Evolutionary conservation across 2,329 filamentous ascomycete genomes (phyloP), one percentile per base, ranked within the genome.

Genomic region (Mariannaea elegans): DNA sequence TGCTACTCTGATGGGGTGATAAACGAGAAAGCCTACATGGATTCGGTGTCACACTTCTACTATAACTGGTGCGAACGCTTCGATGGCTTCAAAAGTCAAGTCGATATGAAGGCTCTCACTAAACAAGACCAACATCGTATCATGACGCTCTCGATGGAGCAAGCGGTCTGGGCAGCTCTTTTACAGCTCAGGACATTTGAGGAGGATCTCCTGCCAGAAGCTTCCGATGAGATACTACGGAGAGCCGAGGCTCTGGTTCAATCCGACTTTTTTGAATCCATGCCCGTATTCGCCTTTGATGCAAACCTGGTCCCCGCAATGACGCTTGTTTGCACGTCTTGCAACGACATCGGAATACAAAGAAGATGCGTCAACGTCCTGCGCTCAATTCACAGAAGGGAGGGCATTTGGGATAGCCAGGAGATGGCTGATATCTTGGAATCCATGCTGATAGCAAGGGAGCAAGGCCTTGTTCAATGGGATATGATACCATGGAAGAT

Each of bases 391-490:
- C 42, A 58, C 9, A 38, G 66, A 10, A 46, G 67, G 10, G 68
- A 70, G 21, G 66, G 68, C 0, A 54, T 70, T 1, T 70, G 67
- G 66, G 68, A 70, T 27, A 70, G 66, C 32, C 56, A 59, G 41
- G 67, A 70, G 5, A 54, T 69, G 16, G 63, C 59, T 0, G 51
- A 56, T 21, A 54, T 67, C 19, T 13, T 63, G 3, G 64, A 65
- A 19, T 50, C 66, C 36, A 44, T 62, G 49, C 36, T 66, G 4
- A 52, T 39, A 13, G 55, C 64, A 9, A 34, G 56, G 21, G 56
- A 59, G 31, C 34, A 48, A 14, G 44, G 38, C 14, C 44, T 59
- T 2, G 21, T 59, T 7, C 19, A 49, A 5, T 59, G 49, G 49
- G 44, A 59, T 9, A 23, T 36, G 16, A 44, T 59, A 21, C 56